Evolutionary conservation across 176 grass and related monocot genomes (phyloP).

Genomic region (Phragmites australis): DNA sequence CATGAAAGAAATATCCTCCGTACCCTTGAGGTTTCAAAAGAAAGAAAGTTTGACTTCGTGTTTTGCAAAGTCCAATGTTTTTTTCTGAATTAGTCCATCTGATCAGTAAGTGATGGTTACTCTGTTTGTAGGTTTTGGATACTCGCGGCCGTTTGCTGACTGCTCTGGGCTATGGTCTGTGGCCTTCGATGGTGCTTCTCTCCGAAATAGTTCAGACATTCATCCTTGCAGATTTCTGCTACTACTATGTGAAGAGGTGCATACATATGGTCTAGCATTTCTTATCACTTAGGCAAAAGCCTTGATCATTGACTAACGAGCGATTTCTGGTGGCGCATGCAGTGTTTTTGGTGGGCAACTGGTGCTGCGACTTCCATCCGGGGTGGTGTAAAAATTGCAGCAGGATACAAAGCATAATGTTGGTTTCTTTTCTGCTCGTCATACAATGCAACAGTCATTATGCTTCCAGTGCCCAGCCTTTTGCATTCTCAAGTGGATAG

Average conservation of each 20-base stretch:
- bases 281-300: background rate
- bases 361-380: slow-evolving; percentile 88
- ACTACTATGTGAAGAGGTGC: slow-evolving; percentile 99
- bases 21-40: background rate
- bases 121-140: slow-evolving; percentile 73
- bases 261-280: slow-evolving; percentile 9
- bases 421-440: background rate
- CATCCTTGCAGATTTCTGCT: slow-evolving; percentile 99
- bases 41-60: background rate
- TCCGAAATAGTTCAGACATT: slow-evolving; percentile 95
- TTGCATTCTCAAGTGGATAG: slow-evolving; percentile 24
- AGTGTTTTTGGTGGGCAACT: slow-evolving; percentile 88
- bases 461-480: slow-evolving; percentile 22
- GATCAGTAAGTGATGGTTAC: background rate
- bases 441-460: background rate
- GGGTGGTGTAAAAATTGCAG: slow-evolving; percentile 64
- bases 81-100: background rate
- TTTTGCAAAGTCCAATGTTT: background rate
- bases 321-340: background rate
- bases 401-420: slow-evolving; percentile 6
- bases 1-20: background rate
- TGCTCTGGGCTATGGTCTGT: slow-evolving; percentile 84
- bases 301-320: background rate
- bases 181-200: slow-evolving; percentile 92
- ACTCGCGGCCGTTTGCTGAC: slow-evolving; percentile 83